Evolutionary conservation across 441 rosid species (phyloP).

Genomic region (Pelargonium citronellum): DNA sequence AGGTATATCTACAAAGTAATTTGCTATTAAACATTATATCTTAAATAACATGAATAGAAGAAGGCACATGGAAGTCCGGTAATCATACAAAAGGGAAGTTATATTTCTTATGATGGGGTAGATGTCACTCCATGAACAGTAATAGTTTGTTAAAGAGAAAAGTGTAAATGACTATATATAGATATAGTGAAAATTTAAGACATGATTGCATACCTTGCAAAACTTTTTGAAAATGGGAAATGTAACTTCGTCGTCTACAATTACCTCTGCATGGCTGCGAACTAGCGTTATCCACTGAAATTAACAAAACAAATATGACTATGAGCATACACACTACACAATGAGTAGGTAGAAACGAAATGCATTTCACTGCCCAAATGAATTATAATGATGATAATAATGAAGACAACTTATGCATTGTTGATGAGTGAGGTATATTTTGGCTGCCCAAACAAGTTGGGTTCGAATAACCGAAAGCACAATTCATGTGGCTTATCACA

Average conservation of each 20-base stretch:
- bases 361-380: constrained; percentile 1
- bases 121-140: constrained; percentile 11
- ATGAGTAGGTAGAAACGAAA: not conserved
- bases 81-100: constrained; percentile 4
- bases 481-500: not conserved
- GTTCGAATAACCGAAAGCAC: not conserved
- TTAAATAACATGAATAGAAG: not conserved
- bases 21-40: too few species aligned
- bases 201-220: constrained; percentile 59
- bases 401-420: not conserved
- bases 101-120: not conserved
- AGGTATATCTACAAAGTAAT: not conserved
- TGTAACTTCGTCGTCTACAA: constrained; percentile 63
- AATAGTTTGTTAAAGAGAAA: constrained; percentile 9
- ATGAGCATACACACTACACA: constrained; percentile 7
- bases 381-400: not conserved
- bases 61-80: not conserved
- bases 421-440: not conserved
- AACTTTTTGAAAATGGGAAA: constrained; percentile 61
- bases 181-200: constrained; percentile 6
- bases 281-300: constrained; percentile 75
- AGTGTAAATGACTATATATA: not conserved
- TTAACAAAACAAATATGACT: constrained; percentile 19
- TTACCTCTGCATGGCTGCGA: constrained; percentile 72
- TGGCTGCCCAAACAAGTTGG: not conserved